A percentile compares a stretch with the other conserved stretches of the same genome.
These are phyloP conservation scores for Wickerhamiella galacta DNA, from an alignment of 805 yeast genomes.

Conservation along the genomic window DNA sequence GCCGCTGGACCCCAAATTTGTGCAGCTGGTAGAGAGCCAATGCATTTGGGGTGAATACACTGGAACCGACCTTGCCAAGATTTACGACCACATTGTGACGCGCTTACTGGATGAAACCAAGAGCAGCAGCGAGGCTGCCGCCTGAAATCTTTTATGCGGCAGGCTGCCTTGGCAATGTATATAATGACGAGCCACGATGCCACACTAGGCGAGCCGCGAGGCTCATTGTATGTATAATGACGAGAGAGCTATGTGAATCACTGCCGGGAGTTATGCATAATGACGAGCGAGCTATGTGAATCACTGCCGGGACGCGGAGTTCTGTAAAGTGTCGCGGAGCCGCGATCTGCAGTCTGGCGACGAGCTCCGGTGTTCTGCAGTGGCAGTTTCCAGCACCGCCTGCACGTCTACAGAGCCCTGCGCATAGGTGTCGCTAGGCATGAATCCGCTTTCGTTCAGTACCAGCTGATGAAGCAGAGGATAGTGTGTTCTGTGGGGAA, in stretches of 20 bases:
- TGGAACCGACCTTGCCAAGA: conserved; percentile 24
- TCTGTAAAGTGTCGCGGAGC: not conserved
- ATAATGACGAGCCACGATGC: not conserved
- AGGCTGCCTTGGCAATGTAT: not conserved
- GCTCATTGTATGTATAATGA: not conserved
- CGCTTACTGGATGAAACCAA: conserved; percentile 18
- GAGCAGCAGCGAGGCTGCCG: conserved; percentile 4
- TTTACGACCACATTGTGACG: conserved; percentile 32
- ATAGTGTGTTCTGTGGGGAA: conserved; percentile 30
- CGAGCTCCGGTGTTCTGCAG: not conserved
- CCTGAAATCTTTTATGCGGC: not conserved
- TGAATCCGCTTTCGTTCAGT: not conserved
- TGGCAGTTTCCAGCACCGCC: not conserved
- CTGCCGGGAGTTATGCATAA: too few relatives aligned
- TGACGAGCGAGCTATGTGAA: too few relatives aligned
- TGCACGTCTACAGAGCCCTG: too few relatives aligned
- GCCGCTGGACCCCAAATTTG: conserved; percentile 88
- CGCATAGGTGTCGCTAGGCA: not conserved
- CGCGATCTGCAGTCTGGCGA: not conserved
- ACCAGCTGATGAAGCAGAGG: conserved; percentile 24
- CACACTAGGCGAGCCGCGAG: not conserved
- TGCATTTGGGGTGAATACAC: conserved; percentile 20
- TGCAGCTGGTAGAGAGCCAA: conserved; percentile 66
- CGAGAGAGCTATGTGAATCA: not conserved
- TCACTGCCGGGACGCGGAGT: too few relatives aligned